phyloP scores from a whole-genome alignment of 108 stramenopile genomes.

The Seminavis robusta region DNA sequence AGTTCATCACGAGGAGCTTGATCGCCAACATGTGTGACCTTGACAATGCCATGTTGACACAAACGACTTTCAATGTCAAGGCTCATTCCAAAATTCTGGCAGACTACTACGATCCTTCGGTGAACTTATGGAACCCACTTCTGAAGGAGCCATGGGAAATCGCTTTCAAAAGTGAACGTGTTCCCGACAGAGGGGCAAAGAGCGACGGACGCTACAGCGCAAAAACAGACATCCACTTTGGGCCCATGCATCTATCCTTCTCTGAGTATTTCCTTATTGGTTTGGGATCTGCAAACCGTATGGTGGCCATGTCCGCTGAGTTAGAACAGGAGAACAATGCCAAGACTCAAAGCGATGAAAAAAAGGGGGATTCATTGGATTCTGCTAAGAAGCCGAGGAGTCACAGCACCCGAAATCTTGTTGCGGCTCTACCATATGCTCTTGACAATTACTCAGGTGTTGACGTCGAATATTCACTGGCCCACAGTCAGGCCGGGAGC shows the following conservation, averaged over 20 bases:
- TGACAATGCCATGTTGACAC: too few species aligned
- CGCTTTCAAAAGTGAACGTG: slow-evolving; percentile 55
- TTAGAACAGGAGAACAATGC: too few species aligned
- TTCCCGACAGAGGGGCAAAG: slow-evolving; percentile 32
- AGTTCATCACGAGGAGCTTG: not conserved
- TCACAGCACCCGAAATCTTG: slow-evolving; percentile 64
- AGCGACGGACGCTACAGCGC: slow-evolving; percentile 51
- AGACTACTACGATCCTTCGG: slow-evolving; percentile 76
- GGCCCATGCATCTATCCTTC: slow-evolving; percentile 69
- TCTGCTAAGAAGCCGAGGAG: too few species aligned
- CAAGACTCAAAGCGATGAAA: too few species aligned
- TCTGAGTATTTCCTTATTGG: slow-evolving; percentile 82
- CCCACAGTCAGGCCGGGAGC: slow-evolving; percentile 19
- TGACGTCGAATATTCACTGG: slow-evolving; percentile 41
- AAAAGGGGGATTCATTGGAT: too few species aligned
- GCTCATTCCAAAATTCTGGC: slow-evolving; percentile 48
- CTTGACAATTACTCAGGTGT: slow-evolving; percentile 76
- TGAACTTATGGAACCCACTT: slow-evolving; percentile 61
- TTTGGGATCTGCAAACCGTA: slow-evolving; percentile 65
- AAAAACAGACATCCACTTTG: slow-evolving; percentile 68
- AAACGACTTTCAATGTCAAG: slow-evolving; percentile 42
- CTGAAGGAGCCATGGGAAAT: slow-evolving; percentile 73
- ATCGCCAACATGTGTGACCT: not conserved
- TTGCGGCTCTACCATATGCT: slow-evolving; percentile 72
- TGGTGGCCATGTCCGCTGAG: slow-evolving; percentile 87